These are phyloP conservation scores for Fusarium miscanthi DNA, from an alignment of 2,329 filamentous ascomycete species.

Conservation along the genomic window DNA sequence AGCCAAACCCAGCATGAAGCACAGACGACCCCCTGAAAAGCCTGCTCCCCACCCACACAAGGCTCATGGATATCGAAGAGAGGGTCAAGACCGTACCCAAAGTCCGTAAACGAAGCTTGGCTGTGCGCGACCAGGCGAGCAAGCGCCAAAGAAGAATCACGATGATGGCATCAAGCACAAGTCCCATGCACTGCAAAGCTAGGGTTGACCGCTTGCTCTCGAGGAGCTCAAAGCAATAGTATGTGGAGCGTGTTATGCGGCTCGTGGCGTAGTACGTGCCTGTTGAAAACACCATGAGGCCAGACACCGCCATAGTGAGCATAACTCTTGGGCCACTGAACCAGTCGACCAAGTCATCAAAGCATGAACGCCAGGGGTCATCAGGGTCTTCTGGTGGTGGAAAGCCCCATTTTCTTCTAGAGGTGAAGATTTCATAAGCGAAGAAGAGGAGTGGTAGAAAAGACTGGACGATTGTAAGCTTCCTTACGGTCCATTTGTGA, in stretches of 20 bases:
- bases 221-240: constrained; percentile 59
- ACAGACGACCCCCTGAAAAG: constrained; percentile 42
- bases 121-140: constrained; percentile 62
- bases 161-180: constrained; percentile 60
- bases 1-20: constrained; percentile 51
- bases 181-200: constrained; percentile 56
- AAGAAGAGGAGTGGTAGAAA: constrained; percentile 60
- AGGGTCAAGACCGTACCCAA: constrained; percentile 57
- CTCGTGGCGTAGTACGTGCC: constrained; percentile 56
- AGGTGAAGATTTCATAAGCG: constrained; percentile 57
- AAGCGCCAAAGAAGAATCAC: constrained; percentile 63
- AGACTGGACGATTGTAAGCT: constrained; percentile 50
- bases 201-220: constrained; percentile 54
- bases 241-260: constrained; percentile 59
- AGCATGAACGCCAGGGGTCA: constrained; percentile 60
- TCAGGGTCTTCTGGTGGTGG: constrained; percentile 52
- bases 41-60: constrained; percentile 52
- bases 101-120: constrained; percentile 58
- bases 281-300: constrained; percentile 54
- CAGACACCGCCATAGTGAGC: constrained; percentile 51
- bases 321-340: constrained; percentile 55
- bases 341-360: constrained; percentile 62
- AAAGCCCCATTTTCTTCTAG: constrained; percentile 47
- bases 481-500: background rate
- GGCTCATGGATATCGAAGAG: constrained; percentile 53